Evolutionary conservation across 345 rosid genomes (phyloP).

Genomic region (Euphorbia pulcherrima): DNA sequence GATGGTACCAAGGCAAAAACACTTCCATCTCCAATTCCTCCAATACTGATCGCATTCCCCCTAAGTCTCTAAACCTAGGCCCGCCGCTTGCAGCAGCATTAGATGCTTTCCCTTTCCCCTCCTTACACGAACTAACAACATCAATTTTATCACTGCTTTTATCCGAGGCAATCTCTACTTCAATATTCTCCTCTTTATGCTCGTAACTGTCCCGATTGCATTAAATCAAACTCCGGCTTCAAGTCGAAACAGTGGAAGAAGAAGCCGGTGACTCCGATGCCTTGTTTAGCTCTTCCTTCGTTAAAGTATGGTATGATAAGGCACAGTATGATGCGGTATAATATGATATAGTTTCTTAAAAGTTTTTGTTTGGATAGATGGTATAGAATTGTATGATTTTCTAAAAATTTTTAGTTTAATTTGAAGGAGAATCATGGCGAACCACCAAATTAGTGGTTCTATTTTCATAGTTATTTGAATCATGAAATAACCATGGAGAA

Average conservation of each 20-base stretch:
- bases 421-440: no score
- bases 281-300: no score
- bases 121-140: constrained; percentile 11
- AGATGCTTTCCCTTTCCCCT: neutral
- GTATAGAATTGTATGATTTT: no score
- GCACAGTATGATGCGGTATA: no score
- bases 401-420: no score
- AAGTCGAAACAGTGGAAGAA: constrained; percentile 45
- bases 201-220: constrained; percentile 28
- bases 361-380: no score
- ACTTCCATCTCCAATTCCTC: constrained; percentile 74
- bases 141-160: constrained; percentile 34
- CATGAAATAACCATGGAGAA: no score
- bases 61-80: constrained; percentile 73
- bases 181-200: constrained; percentile 47
- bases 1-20: constrained; percentile 69
- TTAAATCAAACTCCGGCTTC: constrained; percentile 60
- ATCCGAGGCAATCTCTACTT: constrained; percentile 47
- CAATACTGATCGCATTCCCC: constrained; percentile 60
- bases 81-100: constrained; percentile 22
- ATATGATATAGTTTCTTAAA: no score
- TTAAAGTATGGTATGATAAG: no score
- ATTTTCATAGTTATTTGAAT: no score
- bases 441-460: no score
- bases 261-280: neutral